Base-by-base conservation (phyloP, 2,329 filamentous ascomycete species). In the Capronia coronata region DNA sequence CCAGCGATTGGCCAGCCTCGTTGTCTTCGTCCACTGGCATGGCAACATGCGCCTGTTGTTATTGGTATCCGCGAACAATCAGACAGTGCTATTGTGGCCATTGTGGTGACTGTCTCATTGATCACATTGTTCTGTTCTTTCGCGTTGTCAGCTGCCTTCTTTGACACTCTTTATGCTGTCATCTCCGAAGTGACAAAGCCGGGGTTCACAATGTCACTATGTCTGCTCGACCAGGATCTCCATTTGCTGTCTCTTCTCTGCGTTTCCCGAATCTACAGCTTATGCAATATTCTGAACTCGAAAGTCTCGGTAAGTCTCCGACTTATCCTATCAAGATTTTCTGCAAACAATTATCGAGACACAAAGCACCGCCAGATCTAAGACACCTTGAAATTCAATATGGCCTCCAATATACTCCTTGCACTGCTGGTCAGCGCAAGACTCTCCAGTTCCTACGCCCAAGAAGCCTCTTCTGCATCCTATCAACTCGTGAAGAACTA, bases 401-500 rank as follows among this genome's bases (percentile, higher is more conserved):
- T 41, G 38, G 18, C 19, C 1, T 25, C 19, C 21, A 41, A 23
- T 14, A 23, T 41, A 23, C 19, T 41, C 7, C 4, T 27, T 23
- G n/a, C 38, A 21, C 38, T 41, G 38, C 38, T 41, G 23, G 38
- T 16, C 38, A 41, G 38, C 38, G 38, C 23, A 4, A 25, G 10
- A 9, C 3, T 41, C 19, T 9, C 9, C 8, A 14, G 10, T 3
- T 41, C 38, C 11, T 5, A n/a, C 19, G 38, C 38, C 18, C 38
- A 41, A 16, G 23, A 37, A 18, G 14, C 16, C 7, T 2, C 34
- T 18, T 7, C 16, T 18, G 13, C 34, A 37, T 18, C 18, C 23
- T 53, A 53, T 23, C 41, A 46, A 43, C 42, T 52, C 2, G 43
- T 48, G 18, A 43, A 71, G 44, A 64, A 62, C 37, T 74, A 73